Evolutionary conservation across 169 alveolate genomes (phyloP), one percentile per base, ranked within the genome.

Genomic region (Plasmodium cynomolgi): DNA sequence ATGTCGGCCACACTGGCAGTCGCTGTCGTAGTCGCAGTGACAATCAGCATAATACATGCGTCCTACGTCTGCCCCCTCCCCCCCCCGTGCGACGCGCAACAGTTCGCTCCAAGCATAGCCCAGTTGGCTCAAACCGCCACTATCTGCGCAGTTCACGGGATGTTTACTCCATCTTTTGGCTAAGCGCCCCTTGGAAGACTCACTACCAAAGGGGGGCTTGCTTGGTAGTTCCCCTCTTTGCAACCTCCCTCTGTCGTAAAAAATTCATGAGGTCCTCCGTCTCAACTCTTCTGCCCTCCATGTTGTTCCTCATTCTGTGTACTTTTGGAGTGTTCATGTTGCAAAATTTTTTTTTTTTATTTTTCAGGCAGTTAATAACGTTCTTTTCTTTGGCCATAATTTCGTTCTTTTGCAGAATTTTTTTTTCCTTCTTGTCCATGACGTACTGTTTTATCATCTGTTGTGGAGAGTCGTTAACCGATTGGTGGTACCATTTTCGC

Each of bases 211-310:
- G 15, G 75, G 17, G 33, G n/a, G n/a, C n/a, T n/a, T n/a, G n/a
- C 56, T 44, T 8, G 56, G 56, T 44, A 2, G n/a, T 0, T 44
- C 56, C n/a, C 56, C 56, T 11, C 34, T 41, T 23, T 50, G 0
- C 50, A 47, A 47, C 31, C 13, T 81, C 29, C 50, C 77, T 41
- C 31, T 81, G 86, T 47, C 75, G 73, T 81, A 50, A 47, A 34
- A 81, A 81, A 81, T 81, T 81, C 0, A 81, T 47, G 4, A 81
- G 77, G 68, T 81, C 86, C 29, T 81, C 50, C 62, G 31, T 81
- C 62, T 81, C 75, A 8, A 50, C 34, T 50, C 34, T 50, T 50
- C 17, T 41, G 9, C 23, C 34, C 34, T 81, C 79, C 34, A 62
- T 62, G 33, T n/a, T 50, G 33, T 39, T 79, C n/a, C 15, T 44